These are phyloP conservation scores for Geotrichum australiense DNA, from an alignment of 1,139 yeast species.

Conservation along the genomic window DNA sequence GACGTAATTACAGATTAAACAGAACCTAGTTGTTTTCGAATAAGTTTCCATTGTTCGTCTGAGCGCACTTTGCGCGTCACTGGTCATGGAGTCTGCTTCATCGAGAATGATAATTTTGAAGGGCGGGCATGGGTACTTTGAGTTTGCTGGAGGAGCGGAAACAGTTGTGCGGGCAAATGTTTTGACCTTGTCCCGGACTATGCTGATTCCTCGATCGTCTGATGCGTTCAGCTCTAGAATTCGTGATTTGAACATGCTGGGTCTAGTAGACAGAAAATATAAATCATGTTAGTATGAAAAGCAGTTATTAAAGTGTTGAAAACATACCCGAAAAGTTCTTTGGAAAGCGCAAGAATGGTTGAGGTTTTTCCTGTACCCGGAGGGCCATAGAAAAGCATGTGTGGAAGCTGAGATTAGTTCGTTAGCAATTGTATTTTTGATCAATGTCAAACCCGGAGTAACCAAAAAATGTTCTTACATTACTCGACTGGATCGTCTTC, in stretches of 20 bases:
- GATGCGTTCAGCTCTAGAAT: conserved; percentile 93
- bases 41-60: conserved; percentile 96
- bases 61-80: conserved; percentile 92
- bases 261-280: conserved; percentile 16
- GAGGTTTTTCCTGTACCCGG: conserved; percentile 98
- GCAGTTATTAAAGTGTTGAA: too few relatives aligned
- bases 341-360: conserved; percentile 81
- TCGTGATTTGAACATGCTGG: conserved; percentile 55
- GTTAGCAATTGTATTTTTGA: not conserved
- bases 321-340: conserved; percentile 58
- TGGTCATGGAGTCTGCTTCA: conserved; percentile 99
- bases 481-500: conserved; percentile 69
- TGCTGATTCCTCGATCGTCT: conserved; percentile 90
- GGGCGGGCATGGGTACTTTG: conserved; percentile 89
- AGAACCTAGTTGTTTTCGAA: conserved; percentile 84
- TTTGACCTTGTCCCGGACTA: conserved; percentile 87
- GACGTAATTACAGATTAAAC: conserved; percentile 90
- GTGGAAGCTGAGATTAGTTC: conserved; percentile 50
- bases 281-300: not conserved
- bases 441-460: not conserved
- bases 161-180: conserved; percentile 85
- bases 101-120: conserved; percentile 79
- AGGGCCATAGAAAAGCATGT: conserved; percentile 94
- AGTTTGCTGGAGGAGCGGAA: conserved; percentile 60
- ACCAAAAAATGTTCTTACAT: conserved; percentile 31